These are phyloP conservation scores for Metarhizium sp. DNA, from an alignment of 2,329 filamentous ascomycete species.

Conservation along the genomic window DNA sequence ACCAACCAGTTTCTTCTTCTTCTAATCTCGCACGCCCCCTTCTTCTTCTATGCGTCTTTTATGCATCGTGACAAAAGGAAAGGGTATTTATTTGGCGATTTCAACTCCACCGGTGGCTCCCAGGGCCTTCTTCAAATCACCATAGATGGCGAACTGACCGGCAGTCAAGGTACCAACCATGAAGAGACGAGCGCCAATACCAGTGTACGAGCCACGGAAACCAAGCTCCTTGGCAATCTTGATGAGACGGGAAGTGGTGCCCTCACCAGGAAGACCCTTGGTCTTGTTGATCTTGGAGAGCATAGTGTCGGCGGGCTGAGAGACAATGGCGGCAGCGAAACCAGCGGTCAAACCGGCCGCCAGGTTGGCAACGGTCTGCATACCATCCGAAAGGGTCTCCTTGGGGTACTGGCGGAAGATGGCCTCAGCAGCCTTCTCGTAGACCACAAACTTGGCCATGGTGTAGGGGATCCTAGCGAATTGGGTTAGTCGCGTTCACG, in stretches of 20 bases:
- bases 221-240: slow-evolving; percentile 87
- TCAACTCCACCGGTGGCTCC: slow-evolving; percentile 13
- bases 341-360: slow-evolving; percentile 41
- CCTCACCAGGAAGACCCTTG: slow-evolving; percentile 77
- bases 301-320: slow-evolving; percentile 89
- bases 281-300: slow-evolving; percentile 96
- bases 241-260: slow-evolving; percentile 69
- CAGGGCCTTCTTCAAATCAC: slow-evolving; percentile 58
- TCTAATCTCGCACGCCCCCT: neutral
- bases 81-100: slow-evolving; percentile 15
- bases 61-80: neutral
- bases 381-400: slow-evolving; percentile 53
- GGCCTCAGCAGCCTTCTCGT: slow-evolving; percentile 75
- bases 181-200: slow-evolving; percentile 64
- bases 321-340: slow-evolving; percentile 81
- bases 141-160: slow-evolving; percentile 86
- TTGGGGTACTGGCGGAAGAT: slow-evolving; percentile 65
- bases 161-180: slow-evolving; percentile 64
- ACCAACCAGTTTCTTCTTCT: neutral
- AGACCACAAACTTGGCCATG: slow-evolving; percentile 92
- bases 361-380: slow-evolving; percentile 77
- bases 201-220: slow-evolving; percentile 65
- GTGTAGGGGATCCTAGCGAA: slow-evolving; percentile 70
- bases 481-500: neutral
- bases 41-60: neutral